These are phyloP conservation scores for Phytophthora quininea DNA, from an alignment of 352 stramenopile species.

Conservation along the genomic window DNA sequence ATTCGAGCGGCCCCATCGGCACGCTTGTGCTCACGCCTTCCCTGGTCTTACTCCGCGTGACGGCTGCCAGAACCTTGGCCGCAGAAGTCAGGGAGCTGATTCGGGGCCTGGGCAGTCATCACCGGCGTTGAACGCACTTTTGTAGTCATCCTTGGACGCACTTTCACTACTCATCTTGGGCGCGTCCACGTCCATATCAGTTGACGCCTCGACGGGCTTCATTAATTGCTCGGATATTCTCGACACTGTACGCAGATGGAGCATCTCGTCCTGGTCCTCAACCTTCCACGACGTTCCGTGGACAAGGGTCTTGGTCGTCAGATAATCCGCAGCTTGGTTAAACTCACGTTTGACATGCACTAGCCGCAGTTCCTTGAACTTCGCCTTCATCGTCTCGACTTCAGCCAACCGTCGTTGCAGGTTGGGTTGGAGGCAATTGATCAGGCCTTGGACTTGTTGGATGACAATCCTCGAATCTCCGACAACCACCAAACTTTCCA, in stretches of 20 bases:
- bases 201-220: not conserved
- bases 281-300: not conserved
- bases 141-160: no score
- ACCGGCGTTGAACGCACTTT: no score
- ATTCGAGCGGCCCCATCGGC: not conserved
- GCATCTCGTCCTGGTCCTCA: not conserved
- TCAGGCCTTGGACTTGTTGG: not conserved
- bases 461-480: not conserved
- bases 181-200: no score
- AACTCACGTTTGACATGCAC: not conserved
- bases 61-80: not conserved
- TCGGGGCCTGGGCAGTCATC: not conserved
- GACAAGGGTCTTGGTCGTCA: not conserved
- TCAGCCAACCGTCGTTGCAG: not conserved
- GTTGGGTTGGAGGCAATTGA: not conserved
- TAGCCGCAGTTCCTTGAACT: not conserved
- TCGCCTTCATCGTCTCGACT: not conserved
- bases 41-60: not conserved
- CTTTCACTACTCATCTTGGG: no score
- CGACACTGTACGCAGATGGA: not conserved
- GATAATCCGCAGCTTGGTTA: not conserved
- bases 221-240: not conserved
- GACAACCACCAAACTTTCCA: not conserved
- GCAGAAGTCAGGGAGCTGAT: not conserved
- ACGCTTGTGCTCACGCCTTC: not conserved